Conservation (phyloP, 1,139 yeast species). For the Hyphopichia wangnamkhiaoensis region DNA sequence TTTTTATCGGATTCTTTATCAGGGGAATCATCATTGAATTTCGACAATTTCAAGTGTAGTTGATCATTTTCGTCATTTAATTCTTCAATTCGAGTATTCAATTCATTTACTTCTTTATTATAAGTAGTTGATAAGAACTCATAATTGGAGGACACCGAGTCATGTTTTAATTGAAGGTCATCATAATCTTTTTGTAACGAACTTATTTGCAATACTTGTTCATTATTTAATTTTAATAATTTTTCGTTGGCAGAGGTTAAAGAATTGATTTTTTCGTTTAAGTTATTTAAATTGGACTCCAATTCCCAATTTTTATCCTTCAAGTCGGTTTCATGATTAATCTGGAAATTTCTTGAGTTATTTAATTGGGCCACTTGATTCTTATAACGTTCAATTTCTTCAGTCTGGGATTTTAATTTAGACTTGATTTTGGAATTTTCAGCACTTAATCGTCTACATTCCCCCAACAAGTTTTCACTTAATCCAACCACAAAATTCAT, state of each 20-base stretch:
- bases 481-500: slow-evolving; percentile 81
- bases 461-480: slow-evolving; percentile 74
- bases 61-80: slow-evolving; percentile 67
- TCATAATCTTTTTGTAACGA: slow-evolving; percentile 49
- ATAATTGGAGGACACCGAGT: slow-evolving; percentile 38
- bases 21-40: slow-evolving; percentile 16
- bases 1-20: slow-evolving; percentile 14
- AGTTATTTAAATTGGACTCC: slow-evolving; percentile 55
- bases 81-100: slow-evolving; percentile 52
- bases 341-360: slow-evolving; percentile 31
- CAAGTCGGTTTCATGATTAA: slow-evolving; percentile 44
- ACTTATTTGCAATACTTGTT: slow-evolving; percentile 32
- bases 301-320: slow-evolving; percentile 82
- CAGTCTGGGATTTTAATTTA: slow-evolving; percentile 41
- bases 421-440: slow-evolving; percentile 59
- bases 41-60: slow-evolving; percentile 42
- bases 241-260: slow-evolving; percentile 32
- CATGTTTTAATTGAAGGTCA: slow-evolving; percentile 42
- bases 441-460: slow-evolving; percentile 76
- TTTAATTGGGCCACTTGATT: slow-evolving; percentile 38
- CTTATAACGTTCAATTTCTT: slow-evolving; percentile 39
- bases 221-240: slow-evolving; percentile 28
- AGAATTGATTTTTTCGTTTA: slow-evolving; percentile 45
- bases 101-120: slow-evolving; percentile 43
- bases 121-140: slow-evolving; percentile 33